phyloP scores from a whole-genome alignment of 2,329 filamentous ascomycete species.

The Ceratocystis variospora region DNA sequence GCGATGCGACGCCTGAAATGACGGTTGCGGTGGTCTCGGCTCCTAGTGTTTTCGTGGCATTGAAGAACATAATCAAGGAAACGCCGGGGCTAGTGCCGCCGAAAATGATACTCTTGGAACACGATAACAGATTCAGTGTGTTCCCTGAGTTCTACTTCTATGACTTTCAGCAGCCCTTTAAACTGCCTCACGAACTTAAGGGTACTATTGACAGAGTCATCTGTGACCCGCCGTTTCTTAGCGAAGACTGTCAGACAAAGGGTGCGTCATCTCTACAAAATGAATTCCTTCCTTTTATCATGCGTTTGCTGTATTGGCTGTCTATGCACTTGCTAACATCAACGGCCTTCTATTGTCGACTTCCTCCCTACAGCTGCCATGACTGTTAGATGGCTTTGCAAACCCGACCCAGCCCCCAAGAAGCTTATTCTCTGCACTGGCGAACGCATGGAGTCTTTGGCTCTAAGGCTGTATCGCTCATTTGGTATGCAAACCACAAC shows the following conservation, averaged over 20 bases:
- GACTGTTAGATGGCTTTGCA: slow-evolving; percentile 60
- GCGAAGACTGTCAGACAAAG: slow-evolving; percentile 69
- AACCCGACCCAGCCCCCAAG: slow-evolving; percentile 24
- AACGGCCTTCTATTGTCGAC: too few species aligned
- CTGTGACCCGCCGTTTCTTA: slow-evolving; percentile 66
- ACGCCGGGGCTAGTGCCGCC: slow-evolving; percentile 29
- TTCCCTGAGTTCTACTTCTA: slow-evolving; percentile 64
- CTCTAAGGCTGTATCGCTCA: slow-evolving; percentile 52
- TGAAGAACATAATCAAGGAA: slow-evolving; percentile 49
- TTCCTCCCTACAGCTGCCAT: slow-evolving; percentile 43
- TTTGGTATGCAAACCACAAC: slow-evolving; percentile 50
- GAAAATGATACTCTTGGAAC: slow-evolving; percentile 54
- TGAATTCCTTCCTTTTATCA: not conserved
- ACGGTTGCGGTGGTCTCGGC: slow-evolving; percentile 58
- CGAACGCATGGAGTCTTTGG: slow-evolving; percentile 55
- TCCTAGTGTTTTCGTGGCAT: slow-evolving; percentile 62
- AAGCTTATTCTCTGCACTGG: slow-evolving; percentile 59
- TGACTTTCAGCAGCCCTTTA: slow-evolving; percentile 56
- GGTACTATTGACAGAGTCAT: slow-evolving; percentile 55
- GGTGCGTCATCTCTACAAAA: slow-evolving; percentile 30
- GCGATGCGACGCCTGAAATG: slow-evolving; percentile 42
- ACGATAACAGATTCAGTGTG: slow-evolving; percentile 57
- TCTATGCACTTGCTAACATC: not conserved
- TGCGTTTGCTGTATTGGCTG: not conserved
- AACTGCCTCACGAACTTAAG: slow-evolving; percentile 50